Percentiles rank a stretch among this genome's conserved stretches.
Conservation (phyloP, 2,329 filamentous ascomycete genomes). For the Aspergillus puulaauensis region DNA sequence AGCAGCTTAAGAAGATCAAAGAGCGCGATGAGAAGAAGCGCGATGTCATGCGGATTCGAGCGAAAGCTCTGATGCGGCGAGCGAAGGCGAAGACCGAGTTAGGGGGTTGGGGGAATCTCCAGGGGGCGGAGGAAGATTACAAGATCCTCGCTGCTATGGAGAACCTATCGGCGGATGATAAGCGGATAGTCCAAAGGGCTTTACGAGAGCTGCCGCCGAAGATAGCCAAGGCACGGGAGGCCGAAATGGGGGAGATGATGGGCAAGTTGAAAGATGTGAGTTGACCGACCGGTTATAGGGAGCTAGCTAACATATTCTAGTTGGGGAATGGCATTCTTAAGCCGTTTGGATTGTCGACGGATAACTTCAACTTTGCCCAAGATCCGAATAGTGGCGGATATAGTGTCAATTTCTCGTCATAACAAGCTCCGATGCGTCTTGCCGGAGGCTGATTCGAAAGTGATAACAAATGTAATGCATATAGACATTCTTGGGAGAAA, state of each 20-base stretch:
- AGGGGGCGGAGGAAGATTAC: constrained; percentile 80
- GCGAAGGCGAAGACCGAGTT: constrained; percentile 70
- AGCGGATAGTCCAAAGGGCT: constrained; percentile 65
- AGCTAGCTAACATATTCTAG: constrained; percentile 34
- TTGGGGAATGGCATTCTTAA: constrained; percentile 89
- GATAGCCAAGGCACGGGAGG: constrained; percentile 76
- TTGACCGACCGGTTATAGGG: constrained; percentile 14
- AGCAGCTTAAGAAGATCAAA: constrained; percentile 44
- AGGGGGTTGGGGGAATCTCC: constrained; percentile 75
- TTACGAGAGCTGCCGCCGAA: constrained; percentile 65
- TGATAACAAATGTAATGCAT: not conserved
- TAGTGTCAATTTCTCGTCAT: constrained; percentile 76
- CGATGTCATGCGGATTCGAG: constrained; percentile 74
- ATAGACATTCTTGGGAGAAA: not conserved
- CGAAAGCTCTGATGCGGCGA: constrained; percentile 78
- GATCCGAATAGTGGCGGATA: constrained; percentile 89
- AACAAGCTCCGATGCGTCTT: constrained; percentile 3
- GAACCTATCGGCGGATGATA: constrained; percentile 66
- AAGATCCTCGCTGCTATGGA: constrained; percentile 59
- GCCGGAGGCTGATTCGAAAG: not conserved
- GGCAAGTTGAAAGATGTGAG: constrained; percentile 80
- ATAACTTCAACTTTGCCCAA: constrained; percentile 92
- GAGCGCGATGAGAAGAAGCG: constrained; percentile 50
- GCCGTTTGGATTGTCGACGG: constrained; percentile 89
- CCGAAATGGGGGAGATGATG: constrained; percentile 96